Evolutionary conservation across 768 basidiomycete genomes (phyloP).

Genomic region (Dioszegia aurantiaca): DNA sequence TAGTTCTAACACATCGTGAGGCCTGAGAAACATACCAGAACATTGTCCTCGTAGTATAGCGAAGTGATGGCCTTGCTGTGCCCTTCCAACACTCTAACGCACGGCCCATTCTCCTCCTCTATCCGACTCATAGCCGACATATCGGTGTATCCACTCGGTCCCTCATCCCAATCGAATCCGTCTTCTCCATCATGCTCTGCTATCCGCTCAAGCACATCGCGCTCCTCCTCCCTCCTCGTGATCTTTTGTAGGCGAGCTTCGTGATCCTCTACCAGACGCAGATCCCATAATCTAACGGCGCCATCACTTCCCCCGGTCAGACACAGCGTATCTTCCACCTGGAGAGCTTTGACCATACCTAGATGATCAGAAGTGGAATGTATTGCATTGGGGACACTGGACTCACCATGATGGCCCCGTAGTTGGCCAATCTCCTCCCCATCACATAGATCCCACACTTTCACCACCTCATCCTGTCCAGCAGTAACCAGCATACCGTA

Average conservation of each 20-base stretch:
- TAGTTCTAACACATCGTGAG: not conserved
- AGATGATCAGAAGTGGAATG: not conserved
- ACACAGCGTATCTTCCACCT: constrained; percentile 87
- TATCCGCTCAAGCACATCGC: constrained; percentile 46
- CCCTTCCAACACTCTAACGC: constrained; percentile 75
- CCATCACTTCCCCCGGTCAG: constrained; percentile 88
- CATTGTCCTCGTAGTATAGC: constrained; percentile 92
- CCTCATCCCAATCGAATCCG: constrained; percentile 42
- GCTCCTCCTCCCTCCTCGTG: constrained; percentile 24
- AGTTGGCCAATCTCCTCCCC: constrained; percentile 83
- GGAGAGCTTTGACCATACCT: constrained; percentile 73
- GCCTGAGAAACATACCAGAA: constrained; percentile 78
- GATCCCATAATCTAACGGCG: constrained; percentile 82
- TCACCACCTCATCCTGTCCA: constrained; percentile 79
- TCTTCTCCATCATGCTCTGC: constrained; percentile 38
- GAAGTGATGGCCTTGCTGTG: constrained; percentile 90
- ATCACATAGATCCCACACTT: constrained; percentile 89
- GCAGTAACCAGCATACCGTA: constrained; percentile 90
- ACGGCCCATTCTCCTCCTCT: constrained; percentile 54
- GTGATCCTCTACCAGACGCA: constrained; percentile 71
- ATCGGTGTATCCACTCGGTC: constrained; percentile 29
- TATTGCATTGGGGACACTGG: not conserved
- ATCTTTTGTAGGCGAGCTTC: constrained; percentile 54
- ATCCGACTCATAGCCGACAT: constrained; percentile 16
- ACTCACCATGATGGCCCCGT: constrained; percentile 69